Percentiles rank a stretch among this genome's conserved stretches.
Conservation (phyloP, 805 yeast species). For the Teunomyces panamensis region DNA sequence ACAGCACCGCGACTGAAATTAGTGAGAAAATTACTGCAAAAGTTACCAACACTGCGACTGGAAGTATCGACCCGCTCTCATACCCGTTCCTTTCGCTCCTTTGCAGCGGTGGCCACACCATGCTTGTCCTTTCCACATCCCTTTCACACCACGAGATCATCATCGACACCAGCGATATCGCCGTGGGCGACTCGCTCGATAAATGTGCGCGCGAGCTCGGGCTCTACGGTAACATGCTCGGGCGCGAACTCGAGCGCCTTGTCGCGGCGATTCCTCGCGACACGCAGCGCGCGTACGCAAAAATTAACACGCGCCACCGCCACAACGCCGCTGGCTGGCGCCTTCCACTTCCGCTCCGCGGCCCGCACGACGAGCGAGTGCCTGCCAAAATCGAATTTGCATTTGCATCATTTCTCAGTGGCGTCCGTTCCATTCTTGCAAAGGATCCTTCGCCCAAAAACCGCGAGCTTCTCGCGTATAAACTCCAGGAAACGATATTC, state of each 20-base stretch:
- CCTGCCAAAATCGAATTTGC: conserved; percentile 50
- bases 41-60: conserved; percentile 27
- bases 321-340: conserved; percentile 22
- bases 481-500: conserved; percentile 64
- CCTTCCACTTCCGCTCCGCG: conserved; percentile 30
- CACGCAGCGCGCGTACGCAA: conserved; percentile 21
- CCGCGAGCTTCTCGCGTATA: conserved; percentile 51
- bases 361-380: conserved; percentile 25
- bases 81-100: conserved; percentile 75
- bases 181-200: conserved; percentile 91
- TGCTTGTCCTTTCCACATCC: conserved; percentile 67
- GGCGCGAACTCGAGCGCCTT: conserved; percentile 71
- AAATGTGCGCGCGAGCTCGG: conserved; percentile 89
- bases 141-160: conserved; percentile 67
- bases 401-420: conserved; percentile 72
- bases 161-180: conserved; percentile 78
- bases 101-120: conserved; percentile 93
- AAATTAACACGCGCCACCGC: conserved; percentile 17
- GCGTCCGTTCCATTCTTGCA: conserved; percentile 38
- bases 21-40: neutral
- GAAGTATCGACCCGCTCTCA: conserved; percentile 32
- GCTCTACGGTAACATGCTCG: conserved; percentile 77
- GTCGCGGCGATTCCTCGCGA: conserved; percentile 33
- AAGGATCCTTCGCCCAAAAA: conserved; percentile 33
- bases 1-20: neutral